Evolutionary conservation across 2,329 filamentous ascomycete genomes (phyloP), one percentile per base, ranked within the genome.

Genomic region (Penicillium polonicum): DNA sequence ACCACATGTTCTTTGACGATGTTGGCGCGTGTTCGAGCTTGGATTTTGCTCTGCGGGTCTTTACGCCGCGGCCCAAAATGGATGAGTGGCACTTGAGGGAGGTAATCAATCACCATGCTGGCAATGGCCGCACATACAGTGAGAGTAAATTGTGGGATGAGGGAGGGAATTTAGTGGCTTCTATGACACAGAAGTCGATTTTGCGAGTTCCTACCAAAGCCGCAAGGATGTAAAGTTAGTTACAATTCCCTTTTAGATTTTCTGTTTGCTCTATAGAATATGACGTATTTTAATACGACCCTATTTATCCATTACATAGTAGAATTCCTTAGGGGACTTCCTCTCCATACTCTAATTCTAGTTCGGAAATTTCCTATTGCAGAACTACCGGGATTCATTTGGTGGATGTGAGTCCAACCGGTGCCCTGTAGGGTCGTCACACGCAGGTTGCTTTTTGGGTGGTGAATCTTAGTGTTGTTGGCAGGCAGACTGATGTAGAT

Each of bases 161-260:
- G 52, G 55, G 73, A 36, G 80, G 80, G 0, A 74, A 69, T 41
- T 62, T 81, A 61, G 68, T 83, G 1, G 80, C 79, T 15, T 72
- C 65, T 43, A 81, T 82, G 77, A 80, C 75, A 10, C 81, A 83
- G 70, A 79, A 82, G 70, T 73, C 55, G 5, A 65, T 68, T 33
- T 33, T 68, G 48, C 51, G 62, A 13, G 43, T 45, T 45, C 17
- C 27, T 17, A 6, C 29, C 27, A 46, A 46, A 21, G 12, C 27
- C 4, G 29, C 27, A 21, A 46, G n/a, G 19, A 19, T 46, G 10
- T 46, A 21, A 33, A 33, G 27, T 21, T 41, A 12, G 5, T 5
- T 12, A 21, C 15, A 7, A 10, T 19, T 21, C 7, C 2, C 5
- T 4, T 10, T 41, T 6, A 15, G 19, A 15, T 23, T 23, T 23